Base-by-base conservation (phyloP, 805 yeast genomes). In the Yarrowia yakushimensis region DNA sequence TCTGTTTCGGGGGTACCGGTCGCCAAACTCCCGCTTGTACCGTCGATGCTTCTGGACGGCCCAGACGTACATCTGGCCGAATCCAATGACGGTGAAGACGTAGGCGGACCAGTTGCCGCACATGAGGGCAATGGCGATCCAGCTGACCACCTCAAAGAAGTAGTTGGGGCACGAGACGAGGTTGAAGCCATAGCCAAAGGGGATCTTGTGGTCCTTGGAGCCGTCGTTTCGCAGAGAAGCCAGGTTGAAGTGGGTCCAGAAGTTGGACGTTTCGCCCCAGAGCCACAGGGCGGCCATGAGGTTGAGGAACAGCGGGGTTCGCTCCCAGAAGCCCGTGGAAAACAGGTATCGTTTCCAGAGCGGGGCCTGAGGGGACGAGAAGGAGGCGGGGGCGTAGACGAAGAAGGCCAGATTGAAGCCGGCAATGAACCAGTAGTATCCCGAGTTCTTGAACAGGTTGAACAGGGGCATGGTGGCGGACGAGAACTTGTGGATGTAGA, bases 161-260 rank as follows among this genome's bases (percentile, higher is more conserved):
- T 94, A 94, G 77, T 94, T 94, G 67, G 99, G 99, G 74, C 90
- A 88, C n/a, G 94, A 85, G 34, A 92, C 88, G 63, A 79, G 74
- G 65, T 83, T 80, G 72, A 94, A 94, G 10, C 93, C 88, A 68
- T 89, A 96, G 18, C 97, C 97, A 65, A 80, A 79, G 22, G 98
- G 96, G 68, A 88, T 86, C 54, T 77, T 81, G 67, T 86, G 86
- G 64, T 81, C 85, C 63, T 80, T 84, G 57, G 83, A 77, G 43
- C 83, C 84, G 42, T 77, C 79, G 4, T 80, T 69, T 69, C 94
- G 80, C 66, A 88, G 76, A 28, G 72, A 66, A 9, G 81, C 69
- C 50, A 94, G 81, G 63, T 82, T 84, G 63, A 81, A 69, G 74
- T 94, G 99, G 27, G 89, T 82, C 60, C 81, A 77, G 62, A 83